A percentile compares a stretch with the other conserved stretches of the same genome.
Evolutionary conservation across 495 filamentous ascomycete species (phyloP).

Genomic region (Parachaetomium inaequale): DNA sequence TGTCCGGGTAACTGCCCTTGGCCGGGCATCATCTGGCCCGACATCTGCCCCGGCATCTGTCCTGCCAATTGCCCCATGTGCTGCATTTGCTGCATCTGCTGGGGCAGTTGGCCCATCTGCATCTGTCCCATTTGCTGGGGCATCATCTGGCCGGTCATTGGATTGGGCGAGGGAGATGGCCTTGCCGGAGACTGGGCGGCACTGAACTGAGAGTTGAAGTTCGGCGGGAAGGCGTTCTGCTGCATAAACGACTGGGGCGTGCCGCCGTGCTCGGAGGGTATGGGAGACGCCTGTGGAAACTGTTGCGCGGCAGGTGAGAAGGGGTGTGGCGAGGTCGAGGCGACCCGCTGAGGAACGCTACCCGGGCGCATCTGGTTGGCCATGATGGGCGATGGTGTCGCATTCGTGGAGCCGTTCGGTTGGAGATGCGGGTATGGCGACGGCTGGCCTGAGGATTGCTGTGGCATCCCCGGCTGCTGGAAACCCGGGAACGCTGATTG

Average conservation of each 20-base stretch:
- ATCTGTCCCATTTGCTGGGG: slow-evolving; percentile 44
- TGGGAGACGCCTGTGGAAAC: slow-evolving; percentile 74
- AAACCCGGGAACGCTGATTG: slow-evolving; percentile 61
- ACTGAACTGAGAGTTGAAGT: slow-evolving; percentile 56
- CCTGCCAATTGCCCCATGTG: slow-evolving; percentile 14
- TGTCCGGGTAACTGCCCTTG: slow-evolving; percentile 22
- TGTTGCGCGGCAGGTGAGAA: slow-evolving; percentile 79
- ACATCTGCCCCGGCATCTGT: slow-evolving; percentile 14
- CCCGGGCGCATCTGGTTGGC: slow-evolving; percentile 66
- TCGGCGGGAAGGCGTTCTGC: slow-evolving; percentile 54
- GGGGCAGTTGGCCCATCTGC: slow-evolving; percentile 29
- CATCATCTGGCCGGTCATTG: slow-evolving; percentile 47
- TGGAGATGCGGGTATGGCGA: slow-evolving; percentile 79
- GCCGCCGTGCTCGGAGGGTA: slow-evolving; percentile 71
- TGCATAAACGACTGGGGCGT: slow-evolving; percentile 73
- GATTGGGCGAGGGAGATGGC: slow-evolving; percentile 46
- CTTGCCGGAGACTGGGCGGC: slow-evolving; percentile 49
- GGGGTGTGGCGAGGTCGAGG: slow-evolving; percentile 86
- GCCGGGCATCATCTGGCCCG: slow-evolving; percentile 27
- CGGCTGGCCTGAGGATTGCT: slow-evolving; percentile 55
- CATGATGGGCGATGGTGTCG: slow-evolving; percentile 83
- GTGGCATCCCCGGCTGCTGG: slow-evolving; percentile 55
- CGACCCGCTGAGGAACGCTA: slow-evolving; percentile 71
- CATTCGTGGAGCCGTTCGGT: slow-evolving; percentile 72
- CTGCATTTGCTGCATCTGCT: slow-evolving; percentile 33